Conservation (phyloP, 2,329 filamentous ascomycete genomes). For the Penicillium sp. region DNA sequence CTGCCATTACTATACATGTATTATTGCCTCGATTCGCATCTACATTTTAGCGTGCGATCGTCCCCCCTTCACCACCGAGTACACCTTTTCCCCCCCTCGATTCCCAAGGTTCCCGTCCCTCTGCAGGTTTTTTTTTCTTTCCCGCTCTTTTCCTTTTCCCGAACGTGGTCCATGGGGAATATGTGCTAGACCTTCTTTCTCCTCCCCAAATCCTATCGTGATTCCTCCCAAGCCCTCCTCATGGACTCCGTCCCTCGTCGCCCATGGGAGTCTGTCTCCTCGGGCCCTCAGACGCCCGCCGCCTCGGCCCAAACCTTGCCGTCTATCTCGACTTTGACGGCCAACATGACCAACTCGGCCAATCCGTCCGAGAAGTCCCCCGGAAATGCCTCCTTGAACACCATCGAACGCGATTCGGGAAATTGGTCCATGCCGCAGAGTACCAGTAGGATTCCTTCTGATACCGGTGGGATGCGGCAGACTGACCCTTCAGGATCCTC, state of each 20-base stretch:
- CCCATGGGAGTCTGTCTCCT: conserved; percentile 40
- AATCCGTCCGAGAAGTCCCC: conserved; percentile 40
- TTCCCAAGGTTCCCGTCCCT: conserved; percentile 2
- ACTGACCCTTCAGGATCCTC: conserved; percentile 41
- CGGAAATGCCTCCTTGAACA: conserved; percentile 40
- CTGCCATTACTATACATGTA: neutral
- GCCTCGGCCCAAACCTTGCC: conserved; percentile 41
- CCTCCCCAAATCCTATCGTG: conserved; percentile 4
- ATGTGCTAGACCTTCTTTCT: conserved; percentile 4
- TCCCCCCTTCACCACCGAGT: conserved; percentile 1
- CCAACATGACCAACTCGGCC: conserved; percentile 34
- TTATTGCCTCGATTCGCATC: neutral
- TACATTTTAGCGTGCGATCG: conserved; percentile 5
- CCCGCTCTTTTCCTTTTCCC: neutral
- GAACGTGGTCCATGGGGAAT: neutral
- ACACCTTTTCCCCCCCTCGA: conserved; percentile 1
- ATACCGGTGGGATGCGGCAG: conserved; percentile 13
- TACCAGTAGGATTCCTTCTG: conserved; percentile 44
- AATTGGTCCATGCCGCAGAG: conserved; percentile 56
- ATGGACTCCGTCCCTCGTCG: conserved; percentile 43
- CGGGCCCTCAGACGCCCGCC: conserved; percentile 32
- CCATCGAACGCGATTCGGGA: conserved; percentile 52
- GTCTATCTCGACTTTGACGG: conserved; percentile 45
- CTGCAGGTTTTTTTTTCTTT: neutral
- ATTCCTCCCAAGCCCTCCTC: conserved; percentile 1